Conservation (phyloP, 805 yeast species). For the Candida piceae region DNA sequence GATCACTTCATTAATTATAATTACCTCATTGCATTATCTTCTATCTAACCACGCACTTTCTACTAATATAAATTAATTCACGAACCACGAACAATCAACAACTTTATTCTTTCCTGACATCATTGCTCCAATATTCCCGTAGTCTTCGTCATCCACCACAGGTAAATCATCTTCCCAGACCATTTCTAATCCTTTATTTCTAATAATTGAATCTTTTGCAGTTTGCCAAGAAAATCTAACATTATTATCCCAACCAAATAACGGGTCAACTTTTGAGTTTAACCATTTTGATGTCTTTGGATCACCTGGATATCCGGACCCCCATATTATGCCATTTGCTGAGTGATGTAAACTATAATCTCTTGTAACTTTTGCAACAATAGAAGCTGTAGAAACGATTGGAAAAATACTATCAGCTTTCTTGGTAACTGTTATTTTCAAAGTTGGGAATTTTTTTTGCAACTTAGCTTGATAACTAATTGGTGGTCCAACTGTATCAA, state of each 20-base stretch:
- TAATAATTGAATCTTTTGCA: conserved; percentile 63
- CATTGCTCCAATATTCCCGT: conserved; percentile 19
- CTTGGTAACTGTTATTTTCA: conserved; percentile 78
- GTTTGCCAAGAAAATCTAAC: conserved; percentile 95
- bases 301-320: conserved; percentile 95
- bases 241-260: conserved; percentile 80
- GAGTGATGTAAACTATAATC: conserved; percentile 39
- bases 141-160: conserved; percentile 26
- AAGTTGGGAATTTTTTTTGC: conserved; percentile 58
- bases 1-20: too few species aligned
- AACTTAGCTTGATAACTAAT: conserved; percentile 73
- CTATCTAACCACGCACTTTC: too few species aligned
- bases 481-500: conserved; percentile 98
- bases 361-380: conserved; percentile 94
- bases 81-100: conserved; percentile 18
- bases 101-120: conserved; percentile 4
- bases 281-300: conserved; percentile 84
- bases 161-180: conserved; percentile 55
- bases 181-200: conserved; percentile 47
- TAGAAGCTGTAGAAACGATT: conserved; percentile 89
- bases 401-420: conserved; percentile 94
- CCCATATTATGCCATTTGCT: conserved; percentile 38
- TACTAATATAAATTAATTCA: too few species aligned
- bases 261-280: conserved; percentile 50
- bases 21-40: too few species aligned